Evolutionary conservation across 108 stramenopile species (phyloP).

Genomic region (Hondaea fermentalgiana): DNA sequence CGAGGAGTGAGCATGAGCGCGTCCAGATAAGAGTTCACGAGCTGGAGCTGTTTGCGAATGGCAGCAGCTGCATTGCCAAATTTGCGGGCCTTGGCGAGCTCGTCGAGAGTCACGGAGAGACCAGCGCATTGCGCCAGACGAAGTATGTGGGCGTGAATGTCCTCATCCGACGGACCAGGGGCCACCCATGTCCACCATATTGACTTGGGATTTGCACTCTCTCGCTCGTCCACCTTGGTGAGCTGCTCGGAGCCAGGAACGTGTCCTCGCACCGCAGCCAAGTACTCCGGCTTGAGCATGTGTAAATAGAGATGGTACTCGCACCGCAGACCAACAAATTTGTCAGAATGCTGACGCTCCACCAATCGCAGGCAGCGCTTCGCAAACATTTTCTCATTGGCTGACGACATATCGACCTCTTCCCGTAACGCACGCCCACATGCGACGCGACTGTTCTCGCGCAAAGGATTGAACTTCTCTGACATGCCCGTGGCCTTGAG

Average conservation of each 20-base stretch:
- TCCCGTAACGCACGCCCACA: not conserved
- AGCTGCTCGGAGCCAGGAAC: not conserved
- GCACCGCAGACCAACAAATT: not conserved
- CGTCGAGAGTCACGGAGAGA: not conserved
- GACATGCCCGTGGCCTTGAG: not conserved
- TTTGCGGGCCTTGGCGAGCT: not conserved
- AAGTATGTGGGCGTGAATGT: not conserved
- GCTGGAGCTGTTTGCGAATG: not conserved
- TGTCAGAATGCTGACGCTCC: not conserved
- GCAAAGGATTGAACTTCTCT: not conserved
- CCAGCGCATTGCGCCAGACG: not conserved
- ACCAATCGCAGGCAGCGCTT: not conserved
- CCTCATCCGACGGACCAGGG: not conserved
- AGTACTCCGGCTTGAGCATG: not conserved
- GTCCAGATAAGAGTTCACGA: not conserved
- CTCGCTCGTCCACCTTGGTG: not conserved
- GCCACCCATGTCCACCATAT: not conserved
- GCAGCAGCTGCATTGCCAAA: not conserved
- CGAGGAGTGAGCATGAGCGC: not conserved
- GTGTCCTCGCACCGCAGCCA: not conserved
- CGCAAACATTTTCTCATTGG: not conserved
- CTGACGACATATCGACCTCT: not conserved
- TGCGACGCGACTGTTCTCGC: not conserved
- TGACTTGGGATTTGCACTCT: not conserved
- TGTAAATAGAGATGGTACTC: constrained; percentile 2